These are phyloP conservation scores for Kwoniella dendrophila DNA, from an alignment of 768 basidiomycete species.

Conservation along the genomic window DNA sequence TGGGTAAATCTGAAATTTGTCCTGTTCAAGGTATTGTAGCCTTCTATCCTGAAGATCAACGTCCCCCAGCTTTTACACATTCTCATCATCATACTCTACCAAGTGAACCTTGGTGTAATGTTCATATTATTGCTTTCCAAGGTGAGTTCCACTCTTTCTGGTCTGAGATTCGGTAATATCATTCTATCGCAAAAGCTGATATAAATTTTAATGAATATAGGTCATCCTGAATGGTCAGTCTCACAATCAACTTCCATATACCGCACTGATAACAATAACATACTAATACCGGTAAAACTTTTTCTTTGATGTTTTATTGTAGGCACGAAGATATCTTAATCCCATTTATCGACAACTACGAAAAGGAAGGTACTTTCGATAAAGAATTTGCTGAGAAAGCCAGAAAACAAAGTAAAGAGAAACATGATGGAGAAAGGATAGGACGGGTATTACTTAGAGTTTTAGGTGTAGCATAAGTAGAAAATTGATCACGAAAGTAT, in stretches of 20 bases:
- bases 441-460: slow-evolving; percentile 35
- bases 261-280: no score
- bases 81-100: slow-evolving; percentile 32
- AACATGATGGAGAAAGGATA: slow-evolving; percentile 36
- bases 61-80: slow-evolving; percentile 40
- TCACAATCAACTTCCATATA: neutral
- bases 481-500: no score
- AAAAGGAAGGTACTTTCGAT: slow-evolving; percentile 37
- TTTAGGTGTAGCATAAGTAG: slow-evolving; percentile 35
- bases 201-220: slow-evolving; percentile 6
- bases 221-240: slow-evolving; percentile 44
- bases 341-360: slow-evolving; percentile 43
- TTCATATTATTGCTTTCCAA: slow-evolving; percentile 46
- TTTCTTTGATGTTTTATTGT: neutral
- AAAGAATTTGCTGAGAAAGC: slow-evolving; percentile 37
- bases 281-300: neutral
- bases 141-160: slow-evolving; percentile 23
- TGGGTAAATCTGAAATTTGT: slow-evolving; percentile 34
- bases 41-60: slow-evolving; percentile 31
- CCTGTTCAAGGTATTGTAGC: slow-evolving; percentile 44
- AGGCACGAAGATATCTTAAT: slow-evolving; percentile 45
- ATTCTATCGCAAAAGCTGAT: no score
- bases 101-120: slow-evolving; percentile 31
- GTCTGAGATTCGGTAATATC: neutral
- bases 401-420: slow-evolving; percentile 24